phyloP scores from a whole-genome alignment of 352 stramenopile genomes.

The Phytophthora constricta region DNA sequence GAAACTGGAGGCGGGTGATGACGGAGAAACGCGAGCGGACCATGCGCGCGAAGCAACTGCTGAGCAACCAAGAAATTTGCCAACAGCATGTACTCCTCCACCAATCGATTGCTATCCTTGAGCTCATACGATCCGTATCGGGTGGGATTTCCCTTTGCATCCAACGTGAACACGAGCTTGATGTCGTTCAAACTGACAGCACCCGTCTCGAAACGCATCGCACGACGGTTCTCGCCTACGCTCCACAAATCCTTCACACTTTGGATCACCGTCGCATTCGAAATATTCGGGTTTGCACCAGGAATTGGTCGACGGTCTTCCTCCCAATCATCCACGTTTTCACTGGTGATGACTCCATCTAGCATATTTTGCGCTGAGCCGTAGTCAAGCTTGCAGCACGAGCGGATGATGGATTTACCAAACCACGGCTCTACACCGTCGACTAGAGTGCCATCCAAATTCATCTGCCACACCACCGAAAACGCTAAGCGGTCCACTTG shows the following conservation, averaged over 20 bases:
- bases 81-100: slow-evolving; percentile 99
- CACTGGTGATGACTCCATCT: slow-evolving; percentile 81
- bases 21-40: slow-evolving; percentile 90
- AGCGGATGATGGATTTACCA: slow-evolving; percentile 97
- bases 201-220: slow-evolving; percentile 91
- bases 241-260: slow-evolving; percentile 73
- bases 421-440: slow-evolving; percentile 94
- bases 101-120: slow-evolving; percentile 94
- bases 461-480: slow-evolving; percentile 96
- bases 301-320: slow-evolving; percentile 50
- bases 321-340: slow-evolving; percentile 81
- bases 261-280: slow-evolving; percentile 62
- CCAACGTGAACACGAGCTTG: slow-evolving; percentile 95
- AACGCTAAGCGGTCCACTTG: slow-evolving; percentile 97
- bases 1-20: slow-evolving; percentile 85
- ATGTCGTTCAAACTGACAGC: slow-evolving; percentile 92
- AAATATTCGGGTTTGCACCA: slow-evolving; percentile 54
- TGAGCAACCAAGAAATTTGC: slow-evolving; percentile 98
- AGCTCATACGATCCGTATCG: slow-evolving; percentile 91
- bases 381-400: slow-evolving; percentile 97
- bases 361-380: slow-evolving; percentile 97
- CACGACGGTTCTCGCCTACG: slow-evolving; percentile 72
- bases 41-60: slow-evolving; percentile 90
- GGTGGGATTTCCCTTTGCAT: slow-evolving; percentile 92
- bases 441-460: slow-evolving; percentile 92